phyloP scores from a whole-genome alignment of 2,329 filamentous ascomycete genomes.

The Botrytis tulipae region DNA sequence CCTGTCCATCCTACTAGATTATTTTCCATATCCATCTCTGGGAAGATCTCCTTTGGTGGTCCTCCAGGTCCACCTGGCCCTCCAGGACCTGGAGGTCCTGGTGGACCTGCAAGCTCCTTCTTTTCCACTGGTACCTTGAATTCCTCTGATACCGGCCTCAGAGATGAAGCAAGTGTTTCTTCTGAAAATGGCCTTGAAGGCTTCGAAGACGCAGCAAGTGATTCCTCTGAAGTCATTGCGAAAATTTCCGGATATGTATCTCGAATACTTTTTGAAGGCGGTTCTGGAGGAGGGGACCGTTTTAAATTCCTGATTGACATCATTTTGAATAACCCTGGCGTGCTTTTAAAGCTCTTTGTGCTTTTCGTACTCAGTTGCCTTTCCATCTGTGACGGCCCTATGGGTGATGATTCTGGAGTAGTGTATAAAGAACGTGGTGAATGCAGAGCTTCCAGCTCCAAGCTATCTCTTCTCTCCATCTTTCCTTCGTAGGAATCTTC shows the following conservation, averaged over 20 bases:
- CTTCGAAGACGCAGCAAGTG: not conserved
- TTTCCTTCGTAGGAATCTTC: conserved; percentile 7
- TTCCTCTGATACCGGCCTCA: not conserved
- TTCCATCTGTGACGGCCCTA: not conserved
- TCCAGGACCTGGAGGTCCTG: not conserved
- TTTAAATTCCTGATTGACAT: conserved; percentile 5
- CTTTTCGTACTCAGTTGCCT: conserved; percentile 10
- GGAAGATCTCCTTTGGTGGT: conserved; percentile 18
- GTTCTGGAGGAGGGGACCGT: not conserved
- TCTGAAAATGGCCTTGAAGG: not conserved
- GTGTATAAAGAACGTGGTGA: not conserved
- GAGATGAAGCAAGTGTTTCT: not conserved
- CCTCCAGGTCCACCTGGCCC: not conserved
- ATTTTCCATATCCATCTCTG: conserved; percentile 44
- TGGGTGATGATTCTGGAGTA: not conserved
- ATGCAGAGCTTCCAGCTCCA: not conserved
- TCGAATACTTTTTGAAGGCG: not conserved
- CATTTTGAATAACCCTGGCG: conserved; percentile 14
- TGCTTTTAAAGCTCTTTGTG: not conserved
- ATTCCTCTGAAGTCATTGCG: not conserved
- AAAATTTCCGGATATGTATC: not conserved
- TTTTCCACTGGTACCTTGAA: not conserved
- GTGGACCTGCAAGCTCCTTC: not conserved
- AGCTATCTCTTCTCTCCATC: not conserved
- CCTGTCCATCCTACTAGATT: conserved; percentile 36